Evolutionary conservation across 2,329 filamentous ascomycete species (phyloP).

Genomic region (Sporothrix phasma): DNA sequence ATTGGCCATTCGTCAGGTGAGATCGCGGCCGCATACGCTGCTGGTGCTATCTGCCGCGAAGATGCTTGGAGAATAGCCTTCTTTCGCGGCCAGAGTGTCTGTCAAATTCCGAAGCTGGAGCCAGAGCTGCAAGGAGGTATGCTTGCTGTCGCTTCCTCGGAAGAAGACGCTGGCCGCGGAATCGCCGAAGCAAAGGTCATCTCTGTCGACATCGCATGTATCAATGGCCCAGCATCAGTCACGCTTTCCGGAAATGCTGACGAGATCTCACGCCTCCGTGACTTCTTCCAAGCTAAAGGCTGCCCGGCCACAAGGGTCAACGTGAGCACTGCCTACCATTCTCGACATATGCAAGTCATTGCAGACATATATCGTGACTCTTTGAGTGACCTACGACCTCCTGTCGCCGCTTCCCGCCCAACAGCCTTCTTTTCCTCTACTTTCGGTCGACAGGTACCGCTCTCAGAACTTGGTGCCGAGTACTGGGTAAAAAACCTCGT

Average conservation of each 20-base stretch:
- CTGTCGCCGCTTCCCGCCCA: neutral
- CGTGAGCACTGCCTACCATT: slow-evolving; percentile 25
- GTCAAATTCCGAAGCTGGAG: slow-evolving; percentile 18
- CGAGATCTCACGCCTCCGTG: slow-evolving; percentile 11
- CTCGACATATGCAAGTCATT: slow-evolving; percentile 22
- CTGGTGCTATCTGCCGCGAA: slow-evolving; percentile 21
- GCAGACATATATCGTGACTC: slow-evolving; percentile 17
- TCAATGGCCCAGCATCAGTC: slow-evolving; percentile 28
- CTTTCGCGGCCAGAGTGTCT: slow-evolving; percentile 25
- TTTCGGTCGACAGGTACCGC: slow-evolving; percentile 12
- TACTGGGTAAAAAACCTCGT: slow-evolving; percentile 30
- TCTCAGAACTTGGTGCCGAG: slow-evolving; percentile 16
- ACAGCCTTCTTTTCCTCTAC: slow-evolving; percentile 21
- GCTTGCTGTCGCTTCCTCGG: slow-evolving; percentile 35
- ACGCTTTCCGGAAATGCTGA: slow-evolving; percentile 27
- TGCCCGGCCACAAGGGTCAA: slow-evolving; percentile 16
- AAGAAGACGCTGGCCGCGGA: slow-evolving; percentile 27
- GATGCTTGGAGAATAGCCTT: slow-evolving; percentile 28
- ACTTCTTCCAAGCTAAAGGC: slow-evolving; percentile 13
- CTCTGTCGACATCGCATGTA: slow-evolving; percentile 24
- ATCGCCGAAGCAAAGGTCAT: slow-evolving; percentile 19
- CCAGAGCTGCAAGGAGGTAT: slow-evolving; percentile 30
- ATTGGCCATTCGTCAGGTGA: slow-evolving; percentile 31
- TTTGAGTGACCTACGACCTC: slow-evolving; percentile 3
- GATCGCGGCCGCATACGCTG: slow-evolving; percentile 29